Evolutionary conservation across 495 filamentous ascomycete species (phyloP).

Genomic region (Podospora sp.): DNA sequence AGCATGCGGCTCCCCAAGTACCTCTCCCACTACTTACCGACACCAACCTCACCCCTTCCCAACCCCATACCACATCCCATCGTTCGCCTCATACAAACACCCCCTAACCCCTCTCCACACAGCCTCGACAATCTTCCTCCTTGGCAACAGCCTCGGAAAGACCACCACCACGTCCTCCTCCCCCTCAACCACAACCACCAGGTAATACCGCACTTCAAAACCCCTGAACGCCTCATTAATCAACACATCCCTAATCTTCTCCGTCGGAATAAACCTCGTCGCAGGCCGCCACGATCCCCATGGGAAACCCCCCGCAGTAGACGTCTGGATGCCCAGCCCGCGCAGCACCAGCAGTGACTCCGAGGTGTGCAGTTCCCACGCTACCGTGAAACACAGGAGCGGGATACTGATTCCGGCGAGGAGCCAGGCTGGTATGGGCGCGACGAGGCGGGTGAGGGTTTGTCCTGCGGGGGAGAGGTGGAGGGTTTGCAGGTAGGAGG

Average conservation of each 20-base stretch:
- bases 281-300: conserved; percentile 44
- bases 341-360: conserved; percentile 88
- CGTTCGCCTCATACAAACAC: conserved; percentile 67
- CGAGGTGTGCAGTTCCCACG: conserved; percentile 56
- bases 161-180: conserved; percentile 89
- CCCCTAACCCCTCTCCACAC: conserved; percentile 81
- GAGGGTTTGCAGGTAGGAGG: conserved; percentile 41
- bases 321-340: conserved; percentile 89
- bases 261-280: conserved; percentile 89
- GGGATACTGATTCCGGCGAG: conserved; percentile 25
- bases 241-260: conserved; percentile 85
- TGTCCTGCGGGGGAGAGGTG: conserved; percentile 38
- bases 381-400: conserved; percentile 40
- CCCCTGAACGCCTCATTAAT: conserved; percentile 95
- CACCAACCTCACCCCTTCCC: neutral
- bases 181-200: conserved; percentile 87
- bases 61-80: conserved; percentile 6
- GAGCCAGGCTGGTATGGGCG: conserved; percentile 40
- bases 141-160: conserved; percentile 80
- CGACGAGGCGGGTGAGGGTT: conserved; percentile 44
- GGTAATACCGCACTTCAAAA: conserved; percentile 87
- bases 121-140: conserved; percentile 69
- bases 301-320: conserved; percentile 61
- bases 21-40: neutral
- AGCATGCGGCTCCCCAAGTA: too few relatives aligned